These are phyloP conservation scores for Polychaeton citri DNA, from an alignment of 2,329 filamentous ascomycete species.

Conservation along the genomic window DNA sequence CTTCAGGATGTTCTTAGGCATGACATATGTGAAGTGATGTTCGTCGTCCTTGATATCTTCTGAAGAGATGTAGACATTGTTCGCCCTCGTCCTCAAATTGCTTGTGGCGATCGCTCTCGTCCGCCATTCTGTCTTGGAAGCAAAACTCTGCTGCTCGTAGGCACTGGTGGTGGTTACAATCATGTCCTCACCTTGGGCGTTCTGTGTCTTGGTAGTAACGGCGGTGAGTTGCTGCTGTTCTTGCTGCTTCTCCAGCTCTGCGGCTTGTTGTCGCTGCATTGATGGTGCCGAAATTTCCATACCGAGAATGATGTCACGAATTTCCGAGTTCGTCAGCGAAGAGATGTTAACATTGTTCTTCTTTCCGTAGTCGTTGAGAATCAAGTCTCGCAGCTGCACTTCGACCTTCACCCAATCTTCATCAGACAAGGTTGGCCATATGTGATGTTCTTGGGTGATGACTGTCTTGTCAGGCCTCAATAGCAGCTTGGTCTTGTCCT, in stretches of 20 bases:
- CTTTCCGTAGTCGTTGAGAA: conserved; percentile 97
- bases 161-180: conserved; percentile 96
- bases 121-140: conserved; percentile 97
- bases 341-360: conserved; percentile 99
- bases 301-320: conserved; percentile 93
- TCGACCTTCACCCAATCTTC: conserved; percentile 99
- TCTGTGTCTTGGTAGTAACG: conserved; percentile 96
- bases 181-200: conserved; percentile 92
- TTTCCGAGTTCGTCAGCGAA: conserved; percentile 90
- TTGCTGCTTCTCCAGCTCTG: conserved; percentile 98
- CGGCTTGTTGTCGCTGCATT: conserved; percentile 94
- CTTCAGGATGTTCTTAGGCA: conserved; percentile 98
- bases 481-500: conserved; percentile 94
- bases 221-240: conserved; percentile 92
- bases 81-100: conserved; percentile 82
- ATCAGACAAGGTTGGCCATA: conserved; percentile 88
- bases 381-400: conserved; percentile 85
- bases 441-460: conserved; percentile 96
- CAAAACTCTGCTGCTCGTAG: conserved; percentile 94
- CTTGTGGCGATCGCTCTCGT: conserved; percentile 93
- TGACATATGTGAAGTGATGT: conserved; percentile 83
- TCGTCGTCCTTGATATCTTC: conserved; percentile 87
- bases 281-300: conserved; percentile 99
- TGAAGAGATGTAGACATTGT: conserved; percentile 97
- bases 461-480: conserved; percentile 94